These are phyloP conservation scores for Kluyveromyces sp. DNA, from an alignment of 1,139 yeast genomes.

Conservation along the genomic window DNA sequence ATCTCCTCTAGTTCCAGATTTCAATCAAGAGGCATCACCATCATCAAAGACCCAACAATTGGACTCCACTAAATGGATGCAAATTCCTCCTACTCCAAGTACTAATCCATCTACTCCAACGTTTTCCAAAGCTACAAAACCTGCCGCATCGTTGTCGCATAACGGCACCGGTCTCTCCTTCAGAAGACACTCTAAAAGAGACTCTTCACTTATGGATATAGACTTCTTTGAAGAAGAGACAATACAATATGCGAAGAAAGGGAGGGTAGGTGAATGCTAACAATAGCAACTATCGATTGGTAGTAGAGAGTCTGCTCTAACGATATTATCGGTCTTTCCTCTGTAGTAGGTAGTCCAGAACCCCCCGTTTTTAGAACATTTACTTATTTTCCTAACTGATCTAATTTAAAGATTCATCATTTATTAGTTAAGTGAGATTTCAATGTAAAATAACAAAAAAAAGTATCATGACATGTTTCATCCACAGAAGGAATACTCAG, in stretches of 20 bases:
- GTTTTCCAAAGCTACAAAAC: not conserved
- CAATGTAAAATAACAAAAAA: too few species aligned
- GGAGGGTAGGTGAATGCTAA: conserved; percentile 2
- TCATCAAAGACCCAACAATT: not conserved
- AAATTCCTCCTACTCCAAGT: conserved; percentile 5
- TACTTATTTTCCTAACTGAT: too few species aligned
- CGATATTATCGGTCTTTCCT: too few species aligned
- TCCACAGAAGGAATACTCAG: too few species aligned
- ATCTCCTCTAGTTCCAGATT: conserved; percentile 2
- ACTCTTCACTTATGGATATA: conserved; percentile 21
- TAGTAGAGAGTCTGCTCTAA: too few species aligned
- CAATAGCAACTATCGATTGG: not conserved
- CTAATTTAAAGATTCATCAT: too few species aligned
- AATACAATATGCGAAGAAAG: conserved; percentile 1
- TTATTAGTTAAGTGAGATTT: too few species aligned
- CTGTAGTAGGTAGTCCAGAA: too few species aligned
- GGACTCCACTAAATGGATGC: not conserved
- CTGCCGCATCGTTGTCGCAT: not conserved
- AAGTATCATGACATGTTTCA: too few species aligned
- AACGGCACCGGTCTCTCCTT: not conserved
- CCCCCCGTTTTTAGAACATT: too few species aligned
- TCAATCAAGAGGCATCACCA: not conserved
- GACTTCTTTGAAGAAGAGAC: conserved; percentile 17
- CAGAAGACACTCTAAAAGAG: conserved; percentile 19
- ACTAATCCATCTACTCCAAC: conserved; percentile 4